phyloP scores from a whole-genome alignment of 805 yeast species.

The Saturnispora ahearnii region DNA sequence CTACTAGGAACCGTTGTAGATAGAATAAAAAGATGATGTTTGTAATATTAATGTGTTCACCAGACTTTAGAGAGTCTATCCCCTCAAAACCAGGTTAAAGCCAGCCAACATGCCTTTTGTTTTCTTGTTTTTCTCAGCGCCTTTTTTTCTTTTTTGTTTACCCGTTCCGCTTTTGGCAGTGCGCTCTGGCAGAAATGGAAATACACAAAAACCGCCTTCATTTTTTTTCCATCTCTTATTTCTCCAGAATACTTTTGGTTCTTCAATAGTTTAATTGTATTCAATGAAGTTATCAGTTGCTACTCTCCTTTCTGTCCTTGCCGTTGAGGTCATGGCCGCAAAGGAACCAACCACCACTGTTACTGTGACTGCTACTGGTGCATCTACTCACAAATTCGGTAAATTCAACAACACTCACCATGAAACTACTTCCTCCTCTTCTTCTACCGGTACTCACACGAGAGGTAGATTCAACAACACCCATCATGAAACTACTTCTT shows the following conservation, averaged over 20 bases:
- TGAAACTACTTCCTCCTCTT: conserved; percentile 6
- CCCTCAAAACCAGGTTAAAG: too few species aligned
- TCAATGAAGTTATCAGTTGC: conserved; percentile 31
- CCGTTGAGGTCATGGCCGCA: conserved; percentile 22
- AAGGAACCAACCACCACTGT: conserved; percentile 25
- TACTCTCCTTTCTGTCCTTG: conserved; percentile 27
- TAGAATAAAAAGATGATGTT: too few species aligned
- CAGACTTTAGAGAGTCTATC: too few species aligned
- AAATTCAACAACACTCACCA: conserved; percentile 39
- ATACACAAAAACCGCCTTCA: background rate
- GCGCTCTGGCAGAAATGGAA: background rate
- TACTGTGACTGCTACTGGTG: conserved; percentile 25
- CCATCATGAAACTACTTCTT: conserved; percentile 30
- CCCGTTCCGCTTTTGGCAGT: conserved; percentile 1
- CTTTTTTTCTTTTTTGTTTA: background rate
- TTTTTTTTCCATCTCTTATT: background rate
- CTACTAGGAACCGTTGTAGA: too few species aligned
- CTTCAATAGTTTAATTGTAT: background rate
- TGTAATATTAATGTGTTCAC: too few species aligned
- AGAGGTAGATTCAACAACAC: conserved; percentile 46
- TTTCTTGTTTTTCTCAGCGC: too few species aligned
- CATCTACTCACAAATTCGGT: conserved; percentile 47
- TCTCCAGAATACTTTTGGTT: background rate
- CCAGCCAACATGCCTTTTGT: too few species aligned
- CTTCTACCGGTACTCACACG: conserved; percentile 34